Base-by-base conservation (phyloP, 805 yeast species). In the Pichia heedii region DNA sequence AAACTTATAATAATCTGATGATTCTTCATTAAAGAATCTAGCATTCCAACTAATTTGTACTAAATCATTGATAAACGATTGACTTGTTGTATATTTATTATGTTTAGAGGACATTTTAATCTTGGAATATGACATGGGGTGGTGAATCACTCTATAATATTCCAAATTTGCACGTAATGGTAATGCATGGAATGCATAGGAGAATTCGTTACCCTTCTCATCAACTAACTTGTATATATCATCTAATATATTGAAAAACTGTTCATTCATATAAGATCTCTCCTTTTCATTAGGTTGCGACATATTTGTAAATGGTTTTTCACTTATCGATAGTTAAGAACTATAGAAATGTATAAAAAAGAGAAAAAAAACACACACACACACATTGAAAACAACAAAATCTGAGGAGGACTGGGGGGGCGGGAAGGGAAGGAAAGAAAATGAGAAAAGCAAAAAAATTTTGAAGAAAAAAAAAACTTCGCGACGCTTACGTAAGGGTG, bases 21-120 rank as follows among this genome's bases (percentile, higher is more conserved):
- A 79, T 49, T 78, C 79, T 45, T 78, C 79, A 62, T 90, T 90
- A 62, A 81, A 90, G 38, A 81, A 75, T 47, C 85, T 76, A 3
- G 97, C 96, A 57, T 90, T 90, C 88, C 95, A 86, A 1, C 86
- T 75, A 41, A 90, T 83, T 60, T 85, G 94, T 0, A 82, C 86
- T 46, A 89, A 58, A 60, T 89, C 96, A 45, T 68, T 73, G 32
- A 89, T 65, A 60, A 86, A 88, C 37, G 77, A 80, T 52, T 79
- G 83, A 1, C 85, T 76, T 37, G 68, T 68, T 5, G 65, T 59
- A 64, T 88, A 89, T 47, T 63, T 65, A 40, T 61, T 63, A 34
- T 71, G 67, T 46, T 76, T 76, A 30, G 84, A 62, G 46, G 75
- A 70, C 50, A 79, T 73, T 45, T 74, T 79, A 45, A 89, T 74